A percentile compares a stretch with the other conserved stretches of the same genome.
Conservation (phyloP, 768 basidiomycete species). For the Suillus spraguei region DNA sequence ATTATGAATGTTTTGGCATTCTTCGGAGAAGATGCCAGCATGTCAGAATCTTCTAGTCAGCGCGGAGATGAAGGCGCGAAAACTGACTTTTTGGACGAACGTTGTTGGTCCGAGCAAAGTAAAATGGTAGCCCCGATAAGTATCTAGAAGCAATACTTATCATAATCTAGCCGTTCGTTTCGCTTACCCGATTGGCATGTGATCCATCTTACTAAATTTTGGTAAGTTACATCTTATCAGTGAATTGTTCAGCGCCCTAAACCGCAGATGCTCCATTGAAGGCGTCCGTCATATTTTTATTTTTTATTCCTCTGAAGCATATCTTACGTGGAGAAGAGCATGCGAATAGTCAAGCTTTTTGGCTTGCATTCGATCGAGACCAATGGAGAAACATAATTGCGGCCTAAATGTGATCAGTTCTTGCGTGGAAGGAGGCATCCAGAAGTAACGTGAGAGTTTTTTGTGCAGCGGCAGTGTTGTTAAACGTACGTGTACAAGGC, state of each 20-base stretch:
- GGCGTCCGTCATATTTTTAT: background rate
- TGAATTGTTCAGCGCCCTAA: constrained; percentile 3
- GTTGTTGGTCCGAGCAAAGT: background rate
- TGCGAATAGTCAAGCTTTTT: constrained; percentile 8
- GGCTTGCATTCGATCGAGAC: background rate
- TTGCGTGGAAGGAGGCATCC: background rate
- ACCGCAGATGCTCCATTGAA: background rate
- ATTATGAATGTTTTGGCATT: constrained; percentile 1
- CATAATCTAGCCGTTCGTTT: background rate
- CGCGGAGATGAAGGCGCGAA: constrained; percentile 8
- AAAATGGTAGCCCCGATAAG: background rate
- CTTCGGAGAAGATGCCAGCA: constrained; percentile 3
- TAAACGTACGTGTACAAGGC: constrained; percentile 2
- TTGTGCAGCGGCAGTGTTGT: background rate
- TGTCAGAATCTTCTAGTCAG: constrained; percentile 1
- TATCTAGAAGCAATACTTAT: background rate
- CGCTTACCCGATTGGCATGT: background rate
- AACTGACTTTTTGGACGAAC: background rate
- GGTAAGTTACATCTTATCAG: constrained; percentile 7
- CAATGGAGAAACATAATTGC: too few species aligned
- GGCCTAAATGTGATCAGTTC: background rate
- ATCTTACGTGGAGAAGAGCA: constrained; percentile 1
- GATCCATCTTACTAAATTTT: constrained; percentile 5
- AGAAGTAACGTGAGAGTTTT: constrained; percentile 2
- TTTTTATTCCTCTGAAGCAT: background rate